Conservation (phyloP, 2,329 filamentous ascomycete species). For the Xylaria digitata region DNA sequence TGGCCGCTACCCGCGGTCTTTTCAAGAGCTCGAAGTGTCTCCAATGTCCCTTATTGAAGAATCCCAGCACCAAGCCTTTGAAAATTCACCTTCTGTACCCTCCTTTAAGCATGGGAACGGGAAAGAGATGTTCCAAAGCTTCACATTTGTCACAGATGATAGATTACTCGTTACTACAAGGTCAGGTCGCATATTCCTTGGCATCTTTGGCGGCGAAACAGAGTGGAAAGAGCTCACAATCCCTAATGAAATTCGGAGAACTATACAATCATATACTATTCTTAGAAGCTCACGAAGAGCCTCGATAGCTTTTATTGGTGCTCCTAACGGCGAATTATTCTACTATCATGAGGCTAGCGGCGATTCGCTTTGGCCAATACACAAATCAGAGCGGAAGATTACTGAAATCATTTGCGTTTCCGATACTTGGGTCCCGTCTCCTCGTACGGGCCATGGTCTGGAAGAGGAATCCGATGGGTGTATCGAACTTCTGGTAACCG, state of each 20-base stretch:
- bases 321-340: conserved; percentile 61
- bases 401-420: conserved; percentile 61
- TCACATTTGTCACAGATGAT: conserved; percentile 68
- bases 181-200: conserved; percentile 68
- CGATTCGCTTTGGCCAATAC: conserved; percentile 50
- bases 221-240: conserved; percentile 59
- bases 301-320: conserved; percentile 59
- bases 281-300: conserved; percentile 55
- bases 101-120: conserved; percentile 49
- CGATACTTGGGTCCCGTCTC: conserved; percentile 8
- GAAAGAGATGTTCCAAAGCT: conserved; percentile 67
- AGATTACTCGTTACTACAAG: conserved; percentile 68
- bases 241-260: conserved; percentile 49
- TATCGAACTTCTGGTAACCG: conserved; percentile 57
- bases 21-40: conserved; percentile 38
- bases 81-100: conserved; percentile 15
- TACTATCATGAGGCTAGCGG: conserved; percentile 51
- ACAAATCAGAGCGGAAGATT: conserved; percentile 60
- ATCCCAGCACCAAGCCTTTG: conserved; percentile 21
- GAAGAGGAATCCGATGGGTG: not conserved
- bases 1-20: conserved; percentile 10
- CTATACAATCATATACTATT: conserved; percentile 61
- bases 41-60: conserved; percentile 40
- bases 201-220: conserved; percentile 49
- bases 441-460: conserved; percentile 16